phyloP scores from a whole-genome alignment of 2,329 filamentous ascomycete species.

The Fusarium equiseti region DNA sequence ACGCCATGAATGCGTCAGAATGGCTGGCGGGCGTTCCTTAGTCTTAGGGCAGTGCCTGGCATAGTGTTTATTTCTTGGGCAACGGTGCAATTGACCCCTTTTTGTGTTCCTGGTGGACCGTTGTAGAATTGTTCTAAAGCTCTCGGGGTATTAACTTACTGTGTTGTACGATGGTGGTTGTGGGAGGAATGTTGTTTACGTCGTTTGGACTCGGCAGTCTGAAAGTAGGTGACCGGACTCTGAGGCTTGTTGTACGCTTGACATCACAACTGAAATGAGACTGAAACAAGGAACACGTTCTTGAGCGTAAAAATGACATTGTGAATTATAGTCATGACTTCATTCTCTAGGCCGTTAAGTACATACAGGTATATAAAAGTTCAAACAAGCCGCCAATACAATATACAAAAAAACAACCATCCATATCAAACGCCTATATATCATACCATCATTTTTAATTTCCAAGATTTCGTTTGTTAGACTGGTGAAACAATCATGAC shows the following conservation, averaged over 20 bases:
- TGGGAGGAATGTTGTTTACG: not conserved
- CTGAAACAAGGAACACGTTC: not conserved
- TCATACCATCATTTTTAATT: not conserved
- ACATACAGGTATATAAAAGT: constrained; percentile 34
- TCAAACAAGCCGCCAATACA: constrained; percentile 18
- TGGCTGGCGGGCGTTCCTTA: not conserved
- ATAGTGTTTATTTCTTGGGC: not conserved
- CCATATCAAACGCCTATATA: constrained; percentile 2
- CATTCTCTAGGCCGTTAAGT: constrained; percentile 38
- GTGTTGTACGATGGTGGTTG: too few species aligned
- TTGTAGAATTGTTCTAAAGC: not conserved
- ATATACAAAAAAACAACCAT: constrained; percentile 10
- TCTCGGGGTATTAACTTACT: not conserved
- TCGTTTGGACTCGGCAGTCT: too few species aligned
- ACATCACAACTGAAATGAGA: not conserved
- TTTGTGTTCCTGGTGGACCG: not conserved
- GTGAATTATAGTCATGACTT: constrained; percentile 33
- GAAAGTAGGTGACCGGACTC: too few species aligned
- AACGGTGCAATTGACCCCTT: not conserved
- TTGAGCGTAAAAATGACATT: not conserved
- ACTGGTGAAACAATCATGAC: constrained; percentile 41
- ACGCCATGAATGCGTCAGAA: not conserved
- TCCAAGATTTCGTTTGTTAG: not conserved
- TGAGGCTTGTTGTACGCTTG: not conserved
- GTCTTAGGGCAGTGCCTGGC: not conserved